Evolutionary conservation across 371 early-diverging fungal genomes (phyloP).

Genomic region (Mucor racemosus): DNA sequence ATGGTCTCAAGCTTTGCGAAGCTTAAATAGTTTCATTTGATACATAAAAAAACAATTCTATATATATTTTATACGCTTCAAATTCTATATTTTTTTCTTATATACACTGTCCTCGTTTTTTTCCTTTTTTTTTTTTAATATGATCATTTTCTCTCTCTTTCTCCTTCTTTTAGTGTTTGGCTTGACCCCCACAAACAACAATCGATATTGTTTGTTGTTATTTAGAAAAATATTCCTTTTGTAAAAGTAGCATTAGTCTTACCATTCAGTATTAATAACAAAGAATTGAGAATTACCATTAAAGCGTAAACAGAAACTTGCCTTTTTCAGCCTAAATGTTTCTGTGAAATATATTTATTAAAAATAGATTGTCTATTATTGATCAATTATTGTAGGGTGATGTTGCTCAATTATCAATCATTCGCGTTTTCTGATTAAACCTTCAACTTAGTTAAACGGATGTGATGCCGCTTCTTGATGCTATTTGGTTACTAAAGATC

Average conservation of each 20-base stretch:
- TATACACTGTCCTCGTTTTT: background rate
- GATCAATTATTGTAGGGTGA: background rate
- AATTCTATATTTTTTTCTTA: background rate
- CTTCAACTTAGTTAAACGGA: no score
- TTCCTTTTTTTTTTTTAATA: background rate
- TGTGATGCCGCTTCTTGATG: no score
- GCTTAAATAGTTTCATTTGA: constrained; percentile 1
- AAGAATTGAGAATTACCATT: no score
- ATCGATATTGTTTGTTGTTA: background rate
- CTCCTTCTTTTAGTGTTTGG: background rate
- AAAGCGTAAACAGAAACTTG: background rate
- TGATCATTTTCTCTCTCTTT: background rate
- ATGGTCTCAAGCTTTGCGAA: constrained; percentile 31
- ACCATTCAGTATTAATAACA: no score
- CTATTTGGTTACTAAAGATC: no score
- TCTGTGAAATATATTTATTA: background rate
- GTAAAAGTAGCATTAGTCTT: no score
- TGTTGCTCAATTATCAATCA: background rate
- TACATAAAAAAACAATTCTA: background rate
- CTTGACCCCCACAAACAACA: no score
- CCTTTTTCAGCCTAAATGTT: background rate
- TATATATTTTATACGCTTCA: background rate
- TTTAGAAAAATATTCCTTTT: background rate
- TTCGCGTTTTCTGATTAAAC: background rate
- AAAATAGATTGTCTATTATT: background rate